Conservation (phyloP, 2,329 filamentous ascomycete species). For the Phoma sp. region DNA sequence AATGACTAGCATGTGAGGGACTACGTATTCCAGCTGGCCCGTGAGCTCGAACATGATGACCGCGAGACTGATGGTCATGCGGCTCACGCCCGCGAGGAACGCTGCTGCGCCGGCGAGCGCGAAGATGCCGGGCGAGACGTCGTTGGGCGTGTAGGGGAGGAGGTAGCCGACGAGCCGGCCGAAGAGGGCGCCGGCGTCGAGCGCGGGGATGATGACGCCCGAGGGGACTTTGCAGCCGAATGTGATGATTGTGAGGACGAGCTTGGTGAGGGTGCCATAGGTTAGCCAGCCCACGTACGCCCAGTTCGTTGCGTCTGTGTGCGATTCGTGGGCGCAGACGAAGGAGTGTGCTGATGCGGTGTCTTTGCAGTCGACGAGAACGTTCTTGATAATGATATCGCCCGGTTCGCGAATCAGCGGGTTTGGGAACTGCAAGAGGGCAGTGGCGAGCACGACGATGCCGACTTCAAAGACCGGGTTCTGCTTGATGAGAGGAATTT, state of each 20-base stretch:
- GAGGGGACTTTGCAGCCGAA: slow-evolving; percentile 68
- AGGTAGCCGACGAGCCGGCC: slow-evolving; percentile 61
- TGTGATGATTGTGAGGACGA: slow-evolving; percentile 64
- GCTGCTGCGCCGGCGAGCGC: slow-evolving; percentile 67
- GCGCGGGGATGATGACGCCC: slow-evolving; percentile 67
- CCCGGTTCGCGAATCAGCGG: slow-evolving; percentile 63
- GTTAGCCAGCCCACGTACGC: slow-evolving; percentile 60
- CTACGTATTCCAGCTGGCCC: slow-evolving; percentile 64
- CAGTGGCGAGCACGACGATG: slow-evolving; percentile 62
- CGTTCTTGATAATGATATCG: slow-evolving; percentile 63
- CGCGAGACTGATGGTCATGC: slow-evolving; percentile 66
- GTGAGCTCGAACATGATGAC: slow-evolving; percentile 70
- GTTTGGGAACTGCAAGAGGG: slow-evolving; percentile 64
- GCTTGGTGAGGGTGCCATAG: slow-evolving; percentile 62
- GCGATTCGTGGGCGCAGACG: slow-evolving; percentile 61
- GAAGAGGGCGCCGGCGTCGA: slow-evolving; percentile 66
- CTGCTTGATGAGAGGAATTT: slow-evolving; percentile 60
- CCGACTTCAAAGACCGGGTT: slow-evolving; percentile 65
- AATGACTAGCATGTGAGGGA: slow-evolving; percentile 67
- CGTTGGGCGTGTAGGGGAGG: slow-evolving; percentile 31
- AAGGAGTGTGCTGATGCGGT: slow-evolving; percentile 48
- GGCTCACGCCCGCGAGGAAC: slow-evolving; percentile 65
- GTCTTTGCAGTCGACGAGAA: slow-evolving; percentile 62
- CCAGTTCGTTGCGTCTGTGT: slow-evolving; percentile 34
- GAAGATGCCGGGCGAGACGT: slow-evolving; percentile 64